phyloP scores from a whole-genome alignment of 257 asterid species.

The Przewalskia tangutica region DNA sequence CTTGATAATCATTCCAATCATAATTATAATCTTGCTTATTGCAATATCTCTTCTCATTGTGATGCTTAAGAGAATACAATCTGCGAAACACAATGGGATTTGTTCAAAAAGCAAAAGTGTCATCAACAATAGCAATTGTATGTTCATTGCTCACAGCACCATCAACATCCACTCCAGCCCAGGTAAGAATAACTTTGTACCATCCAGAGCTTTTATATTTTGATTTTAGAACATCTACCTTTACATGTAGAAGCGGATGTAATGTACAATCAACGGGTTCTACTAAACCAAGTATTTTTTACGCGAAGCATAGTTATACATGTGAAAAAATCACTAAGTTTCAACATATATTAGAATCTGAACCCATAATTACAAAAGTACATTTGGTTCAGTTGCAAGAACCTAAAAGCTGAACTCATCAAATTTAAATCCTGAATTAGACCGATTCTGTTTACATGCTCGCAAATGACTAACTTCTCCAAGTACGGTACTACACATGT shows the following conservation, averaged over 20 bases:
- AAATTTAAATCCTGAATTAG: not conserved
- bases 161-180: conserved; percentile 38
- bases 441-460: not conserved
- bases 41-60: conserved; percentile 35
- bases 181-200: conserved; percentile 21
- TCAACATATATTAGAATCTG: no score
- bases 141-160: conserved; percentile 50
- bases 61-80: conserved; percentile 51
- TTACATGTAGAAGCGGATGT: not conserved
- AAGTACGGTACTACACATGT: not conserved
- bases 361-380: no score
- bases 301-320: not conserved
- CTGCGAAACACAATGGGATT: conserved; percentile 11
- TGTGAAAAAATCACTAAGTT: not conserved
- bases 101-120: conserved; percentile 14
- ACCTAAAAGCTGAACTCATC: not conserved
- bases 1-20: conserved; percentile 38
- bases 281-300: not conserved
- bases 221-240: not conserved
- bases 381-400: not conserved
- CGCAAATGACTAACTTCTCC: not conserved
- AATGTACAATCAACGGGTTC: not conserved
- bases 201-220: not conserved
- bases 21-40: conserved; percentile 42
- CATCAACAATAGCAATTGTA: conserved; percentile 29